Evolutionary conservation across 768 basidiomycete genomes (phyloP).

Genomic region (Lactarius sanguifluus): DNA sequence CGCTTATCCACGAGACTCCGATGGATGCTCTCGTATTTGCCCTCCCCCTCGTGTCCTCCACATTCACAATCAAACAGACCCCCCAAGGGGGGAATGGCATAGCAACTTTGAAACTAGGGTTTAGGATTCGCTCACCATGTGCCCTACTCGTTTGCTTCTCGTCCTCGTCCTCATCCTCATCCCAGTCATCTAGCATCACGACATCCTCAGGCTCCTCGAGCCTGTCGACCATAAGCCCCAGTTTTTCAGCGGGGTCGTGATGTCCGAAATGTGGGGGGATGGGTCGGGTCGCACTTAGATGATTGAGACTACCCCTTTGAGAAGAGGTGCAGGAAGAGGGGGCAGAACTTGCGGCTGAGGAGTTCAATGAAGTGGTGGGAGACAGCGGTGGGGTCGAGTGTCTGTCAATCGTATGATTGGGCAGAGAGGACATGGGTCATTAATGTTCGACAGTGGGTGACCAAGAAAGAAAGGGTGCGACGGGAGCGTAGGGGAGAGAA

Average conservation of each 20-base stretch:
- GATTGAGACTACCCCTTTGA: background rate
- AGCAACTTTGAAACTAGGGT: slow-evolving; percentile 1
- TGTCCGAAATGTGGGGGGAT: background rate
- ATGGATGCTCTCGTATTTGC: background rate
- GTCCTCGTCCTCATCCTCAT: slow-evolving; percentile 9
- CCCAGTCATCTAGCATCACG: slow-evolving; percentile 26
- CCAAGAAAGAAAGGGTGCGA: background rate
- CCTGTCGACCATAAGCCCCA: slow-evolving; percentile 9
- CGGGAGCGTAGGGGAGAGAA: background rate
- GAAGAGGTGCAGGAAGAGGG: slow-evolving; percentile 17
- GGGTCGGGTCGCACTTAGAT: background rate
- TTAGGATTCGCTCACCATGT: slow-evolving; percentile 19
- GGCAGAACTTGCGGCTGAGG: slow-evolving; percentile 19
- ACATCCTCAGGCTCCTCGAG: slow-evolving; percentile 25
- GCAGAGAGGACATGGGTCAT: slow-evolving; percentile 24
- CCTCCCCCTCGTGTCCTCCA: background rate
- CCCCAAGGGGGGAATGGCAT: slow-evolving; percentile 4
- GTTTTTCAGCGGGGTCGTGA: background rate
- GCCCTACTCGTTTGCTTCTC: background rate
- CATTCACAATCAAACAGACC: background rate
- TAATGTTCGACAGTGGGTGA: slow-evolving; percentile 2
- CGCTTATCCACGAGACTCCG: background rate
- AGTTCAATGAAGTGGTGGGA: slow-evolving; percentile 22
- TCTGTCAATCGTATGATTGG: slow-evolving; percentile 1
- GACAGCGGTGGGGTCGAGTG: slow-evolving; percentile 27